Percentiles rank a stretch among this genome's conserved stretches.
phyloP scores from a whole-genome alignment of 306 rosid species.

The Styphnolobium japonicum region DNA sequence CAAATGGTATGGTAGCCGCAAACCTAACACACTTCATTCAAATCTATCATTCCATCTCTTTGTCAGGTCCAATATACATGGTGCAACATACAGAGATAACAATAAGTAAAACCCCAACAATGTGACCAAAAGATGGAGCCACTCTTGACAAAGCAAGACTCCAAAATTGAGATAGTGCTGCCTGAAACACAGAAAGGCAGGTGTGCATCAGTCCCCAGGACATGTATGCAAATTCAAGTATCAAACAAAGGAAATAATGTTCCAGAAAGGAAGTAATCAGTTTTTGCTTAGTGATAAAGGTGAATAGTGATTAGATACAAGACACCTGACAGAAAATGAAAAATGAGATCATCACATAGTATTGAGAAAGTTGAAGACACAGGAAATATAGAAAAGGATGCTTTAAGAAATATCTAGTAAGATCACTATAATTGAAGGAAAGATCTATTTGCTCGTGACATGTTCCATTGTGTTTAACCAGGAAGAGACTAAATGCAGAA shows the following conservation, averaged over 20 bases:
- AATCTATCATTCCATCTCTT: conserved; percentile 46
- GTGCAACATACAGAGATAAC: conserved; percentile 62
- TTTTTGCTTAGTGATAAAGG: background rate
- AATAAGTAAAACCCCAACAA: conserved; percentile 57
- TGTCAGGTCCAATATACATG: conserved; percentile 76
- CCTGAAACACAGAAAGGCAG: conserved; percentile 44
- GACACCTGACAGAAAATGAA: background rate
- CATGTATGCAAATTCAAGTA: background rate
- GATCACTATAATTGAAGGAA: background rate
- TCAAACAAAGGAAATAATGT: background rate
- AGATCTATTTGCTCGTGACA: background rate
- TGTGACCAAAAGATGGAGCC: conserved; percentile 52
- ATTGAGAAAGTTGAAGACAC: background rate
- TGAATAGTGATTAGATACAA: background rate
- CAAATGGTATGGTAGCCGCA: conserved; percentile 6
- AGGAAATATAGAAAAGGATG: background rate
- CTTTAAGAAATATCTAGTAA: background rate
- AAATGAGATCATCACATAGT: background rate
- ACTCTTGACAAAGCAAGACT: conserved; percentile 40
- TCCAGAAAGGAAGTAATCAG: background rate
- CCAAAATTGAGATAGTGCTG: conserved; percentile 62
- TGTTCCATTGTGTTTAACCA: background rate
- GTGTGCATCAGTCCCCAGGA: background rate
- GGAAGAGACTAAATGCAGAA: background rate
- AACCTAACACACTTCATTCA: background rate